Evolutionary conservation across 2,329 filamentous ascomycete genomes (phyloP).

Genomic region (Alternaria viburni): DNA sequence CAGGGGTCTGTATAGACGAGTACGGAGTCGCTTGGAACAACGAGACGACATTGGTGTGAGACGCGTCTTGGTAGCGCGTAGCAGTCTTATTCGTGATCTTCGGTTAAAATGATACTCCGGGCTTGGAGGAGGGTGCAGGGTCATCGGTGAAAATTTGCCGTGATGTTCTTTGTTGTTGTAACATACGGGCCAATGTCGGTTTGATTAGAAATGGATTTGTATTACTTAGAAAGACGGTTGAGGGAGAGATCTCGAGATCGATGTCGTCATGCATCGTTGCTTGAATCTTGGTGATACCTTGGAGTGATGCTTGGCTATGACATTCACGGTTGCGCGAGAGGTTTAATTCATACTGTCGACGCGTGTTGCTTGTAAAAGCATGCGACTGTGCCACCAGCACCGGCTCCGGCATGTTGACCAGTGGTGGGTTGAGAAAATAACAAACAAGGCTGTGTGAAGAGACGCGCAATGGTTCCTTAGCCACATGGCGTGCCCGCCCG

Average conservation of each 20-base stretch:
- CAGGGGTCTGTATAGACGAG: slow-evolving; percentile 16
- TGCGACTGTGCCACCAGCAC: neutral
- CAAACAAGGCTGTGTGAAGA: slow-evolving; percentile 7
- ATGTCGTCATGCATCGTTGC: neutral
- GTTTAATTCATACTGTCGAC: neutral
- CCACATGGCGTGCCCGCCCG: slow-evolving; percentile 9
- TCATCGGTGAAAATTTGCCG: neutral
- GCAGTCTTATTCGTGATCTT: neutral
- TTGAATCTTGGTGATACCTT: neutral
- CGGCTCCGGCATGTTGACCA: neutral
- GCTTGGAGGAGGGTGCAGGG: neutral
- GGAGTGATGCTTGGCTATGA: neutral
- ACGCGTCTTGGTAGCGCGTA: neutral
- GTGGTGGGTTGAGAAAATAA: neutral
- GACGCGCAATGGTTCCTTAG: slow-evolving; percentile 24
- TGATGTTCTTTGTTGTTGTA: neutral
- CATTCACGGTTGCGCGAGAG: neutral
- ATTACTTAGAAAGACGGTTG: neutral
- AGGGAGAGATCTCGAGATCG: neutral
- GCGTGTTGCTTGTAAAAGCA: neutral
- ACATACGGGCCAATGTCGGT: neutral
- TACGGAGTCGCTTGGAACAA: neutral
- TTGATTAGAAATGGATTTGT: neutral
- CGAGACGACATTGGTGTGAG: neutral
- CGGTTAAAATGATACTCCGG: neutral